phyloP scores from a whole-genome alignment of 139 green algal species.

The Deuterostichococcus epilithicus region DNA sequence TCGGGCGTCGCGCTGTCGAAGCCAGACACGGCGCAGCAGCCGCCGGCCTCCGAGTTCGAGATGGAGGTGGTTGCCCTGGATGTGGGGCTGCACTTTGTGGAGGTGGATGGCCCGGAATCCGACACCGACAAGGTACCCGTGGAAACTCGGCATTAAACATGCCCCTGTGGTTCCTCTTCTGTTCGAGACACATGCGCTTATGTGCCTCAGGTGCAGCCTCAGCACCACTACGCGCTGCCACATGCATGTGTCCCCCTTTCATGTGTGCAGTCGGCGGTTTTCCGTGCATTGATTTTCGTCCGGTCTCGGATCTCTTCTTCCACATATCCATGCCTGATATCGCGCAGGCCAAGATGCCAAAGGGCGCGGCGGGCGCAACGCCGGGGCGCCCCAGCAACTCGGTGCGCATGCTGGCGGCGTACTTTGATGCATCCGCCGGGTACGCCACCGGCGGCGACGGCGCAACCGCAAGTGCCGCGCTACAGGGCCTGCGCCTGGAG shows the following conservation, averaged over 20 bases:
- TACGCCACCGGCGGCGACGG: constrained; percentile 20
- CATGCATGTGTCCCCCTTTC: too few relatives aligned
- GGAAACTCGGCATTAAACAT: too few relatives aligned
- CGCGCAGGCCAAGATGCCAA: neutral
- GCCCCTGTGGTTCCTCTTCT: too few relatives aligned
- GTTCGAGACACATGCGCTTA: too few relatives aligned
- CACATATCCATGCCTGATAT: too few relatives aligned
- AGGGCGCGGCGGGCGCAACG: neutral
- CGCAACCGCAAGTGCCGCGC: constrained; percentile 22
- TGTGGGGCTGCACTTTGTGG: constrained; percentile 51
- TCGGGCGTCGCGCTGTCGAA: neutral
- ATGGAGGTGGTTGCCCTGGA: constrained; percentile 41
- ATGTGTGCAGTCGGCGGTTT: too few relatives aligned
- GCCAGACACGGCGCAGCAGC: neutral
- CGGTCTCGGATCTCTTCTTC: too few relatives aligned
- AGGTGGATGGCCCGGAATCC: constrained; percentile 20
- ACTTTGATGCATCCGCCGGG: constrained; percentile 28
- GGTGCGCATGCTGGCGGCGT: constrained; percentile 42
- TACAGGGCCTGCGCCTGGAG: constrained; percentile 43
- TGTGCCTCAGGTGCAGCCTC: too few relatives aligned
- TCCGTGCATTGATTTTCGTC: too few relatives aligned
- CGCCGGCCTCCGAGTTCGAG: constrained; percentile 23
- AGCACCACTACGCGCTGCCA: too few relatives aligned
- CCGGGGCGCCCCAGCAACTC: neutral
- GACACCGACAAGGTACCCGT: neutral